phyloP scores from a whole-genome alignment of 2,329 filamentous ascomycete species.

The Cercospora brassicicola region DNA sequence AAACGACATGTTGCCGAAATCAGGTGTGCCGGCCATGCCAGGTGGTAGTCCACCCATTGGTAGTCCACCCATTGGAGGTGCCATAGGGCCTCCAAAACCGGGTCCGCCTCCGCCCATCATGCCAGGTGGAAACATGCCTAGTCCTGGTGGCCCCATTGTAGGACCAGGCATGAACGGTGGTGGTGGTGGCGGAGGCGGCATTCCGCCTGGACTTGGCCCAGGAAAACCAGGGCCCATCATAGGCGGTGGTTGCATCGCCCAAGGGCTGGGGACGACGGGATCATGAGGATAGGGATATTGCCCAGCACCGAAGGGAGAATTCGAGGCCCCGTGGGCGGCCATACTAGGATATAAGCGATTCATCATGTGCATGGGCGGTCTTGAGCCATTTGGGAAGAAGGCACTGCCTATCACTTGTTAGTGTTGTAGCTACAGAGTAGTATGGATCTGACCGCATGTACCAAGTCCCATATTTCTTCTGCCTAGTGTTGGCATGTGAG shows the following conservation, averaged over 20 bases:
- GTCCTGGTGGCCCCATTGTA: neutral
- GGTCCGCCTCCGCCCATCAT: neutral
- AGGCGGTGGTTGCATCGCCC: neutral
- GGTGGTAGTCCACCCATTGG: neutral
- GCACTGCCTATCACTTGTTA: conserved; percentile 16
- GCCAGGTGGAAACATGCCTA: neutral
- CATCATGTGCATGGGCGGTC: conserved; percentile 24
- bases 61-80: neutral
- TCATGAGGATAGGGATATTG: conserved; percentile 22
- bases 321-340: conserved; percentile 13
- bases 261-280: conserved; percentile 13
- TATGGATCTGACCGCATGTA: neutral
- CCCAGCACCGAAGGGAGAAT: conserved; percentile 21
- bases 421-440: neutral
- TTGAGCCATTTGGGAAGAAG: conserved; percentile 16
- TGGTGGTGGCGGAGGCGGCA: neutral
- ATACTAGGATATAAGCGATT: conserved; percentile 22
- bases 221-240: neutral
- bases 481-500: conserved; percentile 19
- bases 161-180: neutral
- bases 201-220: neutral
- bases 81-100: neutral
- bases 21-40: neutral
- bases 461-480: conserved; percentile 17
- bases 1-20: neutral